Percentiles rank a stretch among this genome's conserved stretches.
These are phyloP conservation scores for Neurospora tetrasperma DNA, from an alignment of 495 filamentous ascomycete genomes.

Conservation along the genomic window DNA sequence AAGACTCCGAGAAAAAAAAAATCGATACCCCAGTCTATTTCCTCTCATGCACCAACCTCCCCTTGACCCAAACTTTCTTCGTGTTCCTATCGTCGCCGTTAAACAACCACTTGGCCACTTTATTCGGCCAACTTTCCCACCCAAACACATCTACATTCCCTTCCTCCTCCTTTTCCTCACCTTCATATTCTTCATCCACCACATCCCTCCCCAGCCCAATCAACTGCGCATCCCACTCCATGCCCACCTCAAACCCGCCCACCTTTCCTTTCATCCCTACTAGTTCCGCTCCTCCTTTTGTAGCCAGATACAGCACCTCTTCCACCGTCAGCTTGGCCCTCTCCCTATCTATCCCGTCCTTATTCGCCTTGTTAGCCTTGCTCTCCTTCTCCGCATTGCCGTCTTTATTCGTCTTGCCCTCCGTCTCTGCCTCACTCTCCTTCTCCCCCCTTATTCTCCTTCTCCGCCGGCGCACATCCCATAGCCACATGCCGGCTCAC, in stretches of 20 bases:
- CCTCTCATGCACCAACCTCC: slow-evolving; percentile 60
- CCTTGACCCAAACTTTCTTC: slow-evolving; percentile 67
- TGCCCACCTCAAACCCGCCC: slow-evolving; percentile 74
- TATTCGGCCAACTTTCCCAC: slow-evolving; percentile 69
- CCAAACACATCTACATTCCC: slow-evolving; percentile 74
- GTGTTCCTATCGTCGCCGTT: slow-evolving; percentile 81
- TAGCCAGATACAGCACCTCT: slow-evolving; percentile 81
- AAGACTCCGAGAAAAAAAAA: neutral
- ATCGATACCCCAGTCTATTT: neutral
- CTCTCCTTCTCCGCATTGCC: neutral
- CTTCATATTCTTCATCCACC: slow-evolving; percentile 21
- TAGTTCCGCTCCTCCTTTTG: slow-evolving; percentile 67
- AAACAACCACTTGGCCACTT: slow-evolving; percentile 81
- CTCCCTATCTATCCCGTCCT: slow-evolving; percentile 22
- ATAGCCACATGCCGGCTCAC: slow-evolving; percentile 59
- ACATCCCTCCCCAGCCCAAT: slow-evolving; percentile 45
- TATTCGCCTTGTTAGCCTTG: neutral
- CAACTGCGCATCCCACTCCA: slow-evolving; percentile 82
- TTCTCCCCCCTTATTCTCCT: neutral
- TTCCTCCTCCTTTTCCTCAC: slow-evolving; percentile 19
- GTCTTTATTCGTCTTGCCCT: neutral
- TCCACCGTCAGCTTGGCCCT: slow-evolving; percentile 58
- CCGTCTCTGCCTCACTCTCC: no score
- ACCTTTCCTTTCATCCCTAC: slow-evolving; percentile 58
- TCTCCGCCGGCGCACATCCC: slow-evolving; percentile 10